Base-by-base conservation (phyloP, 2,329 filamentous ascomycete genomes). In the Hirsutella minnesotensis region DNA sequence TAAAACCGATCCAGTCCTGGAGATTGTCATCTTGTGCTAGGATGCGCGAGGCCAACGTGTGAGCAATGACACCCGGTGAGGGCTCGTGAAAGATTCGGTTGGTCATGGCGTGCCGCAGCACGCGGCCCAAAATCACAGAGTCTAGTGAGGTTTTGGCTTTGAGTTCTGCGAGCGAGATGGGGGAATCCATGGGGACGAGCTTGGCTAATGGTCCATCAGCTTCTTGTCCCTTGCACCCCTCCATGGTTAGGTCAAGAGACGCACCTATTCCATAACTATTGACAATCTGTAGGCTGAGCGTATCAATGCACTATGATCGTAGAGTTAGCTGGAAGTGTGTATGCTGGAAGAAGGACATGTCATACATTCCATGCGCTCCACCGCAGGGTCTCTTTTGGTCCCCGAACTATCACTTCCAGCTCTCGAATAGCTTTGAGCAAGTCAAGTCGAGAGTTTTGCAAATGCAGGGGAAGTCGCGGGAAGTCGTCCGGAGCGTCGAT, bases 61-160 rank as follows among this genome's bases (percentile, higher is more conserved):
- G 77, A 9, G 67, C 68, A 46, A 80, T 67, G 3, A 65, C 47
- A 1, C 70, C 69, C 0, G 70, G 68, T 5, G 55, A 54, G 1
- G 69, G 66, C 49, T 80, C 75, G 36, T 59, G 53, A 56, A 81
- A 78, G 44, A 80, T 65, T 10, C 64, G 61, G 48, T 69, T 73
- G 12, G 73, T 77, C 66, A 79, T 78, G 33, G 69, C 73, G 53
- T 77, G 68, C 8, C 75, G 70, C 22, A 76, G 56, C 7, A 73
- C 58, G 38, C 72, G 68, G 12, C 67, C 64, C 16, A 76, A 60
- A 50, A 75, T 74, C 47, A 68, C 61, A 22, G 67, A 58, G 48
- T 72, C 68, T 19, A 75, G 54, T 0, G 61, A 50, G 0, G 68
- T 70, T 48, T 67, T 68, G 37, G 58, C 49, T 39, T 69, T 58